These are phyloP conservation scores for Diaporthe citrichinensis DNA, from an alignment of 2,329 filamentous ascomycete genomes.

Conservation along the genomic window DNA sequence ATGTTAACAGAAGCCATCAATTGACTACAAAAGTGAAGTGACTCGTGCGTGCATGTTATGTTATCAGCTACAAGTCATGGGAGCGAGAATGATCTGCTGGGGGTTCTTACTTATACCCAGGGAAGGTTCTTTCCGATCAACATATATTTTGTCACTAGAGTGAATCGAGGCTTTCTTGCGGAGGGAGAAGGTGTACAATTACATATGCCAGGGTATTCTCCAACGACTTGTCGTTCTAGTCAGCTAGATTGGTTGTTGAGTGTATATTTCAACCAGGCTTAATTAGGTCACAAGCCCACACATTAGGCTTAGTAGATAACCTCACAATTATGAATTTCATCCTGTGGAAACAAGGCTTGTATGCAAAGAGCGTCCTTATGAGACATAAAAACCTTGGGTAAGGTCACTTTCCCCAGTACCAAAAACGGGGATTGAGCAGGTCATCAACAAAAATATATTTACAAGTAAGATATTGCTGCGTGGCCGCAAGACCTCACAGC, in stretches of 20 bases:
- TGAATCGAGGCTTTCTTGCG: neutral
- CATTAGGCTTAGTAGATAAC: neutral
- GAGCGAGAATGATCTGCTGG: too few species aligned
- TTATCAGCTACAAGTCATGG: too few species aligned
- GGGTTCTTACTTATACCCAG: neutral
- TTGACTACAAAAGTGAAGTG: neutral
- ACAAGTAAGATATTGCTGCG: neutral
- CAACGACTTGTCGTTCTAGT: neutral
- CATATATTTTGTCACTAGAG: neutral
- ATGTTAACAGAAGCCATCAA: neutral
- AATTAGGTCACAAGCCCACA: neutral
- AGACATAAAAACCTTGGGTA: neutral
- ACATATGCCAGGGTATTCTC: neutral
- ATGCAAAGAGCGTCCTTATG: neutral
- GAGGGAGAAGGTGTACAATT: neutral
- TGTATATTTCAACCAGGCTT: neutral
- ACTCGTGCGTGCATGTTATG: neutral
- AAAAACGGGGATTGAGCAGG: neutral
- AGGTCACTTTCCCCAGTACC: neutral
- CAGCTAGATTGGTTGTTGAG: neutral
- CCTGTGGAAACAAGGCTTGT: neutral
- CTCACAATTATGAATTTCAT: neutral
- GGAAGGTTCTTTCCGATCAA: neutral
- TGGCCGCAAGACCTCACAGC: constrained; percentile 42
- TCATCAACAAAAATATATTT: neutral